Percentiles rank a stretch among this genome's conserved stretches.
phyloP scores from a whole-genome alignment of 164 flowering plant species.

The Paratinospora sagittata region DNA sequence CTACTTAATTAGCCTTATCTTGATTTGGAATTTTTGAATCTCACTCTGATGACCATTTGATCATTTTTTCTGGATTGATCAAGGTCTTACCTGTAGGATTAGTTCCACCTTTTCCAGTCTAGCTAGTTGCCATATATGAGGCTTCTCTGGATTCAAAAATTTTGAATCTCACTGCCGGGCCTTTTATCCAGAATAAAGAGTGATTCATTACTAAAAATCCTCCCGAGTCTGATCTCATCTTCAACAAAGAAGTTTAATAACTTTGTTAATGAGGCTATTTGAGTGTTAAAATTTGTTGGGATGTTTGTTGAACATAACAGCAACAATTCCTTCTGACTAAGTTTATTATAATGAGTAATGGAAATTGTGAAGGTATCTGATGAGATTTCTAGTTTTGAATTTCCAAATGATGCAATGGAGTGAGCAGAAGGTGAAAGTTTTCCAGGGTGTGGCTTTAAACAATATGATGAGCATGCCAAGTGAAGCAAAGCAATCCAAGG shows the following conservation, averaged over 20 bases:
- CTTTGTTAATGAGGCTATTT: neutral
- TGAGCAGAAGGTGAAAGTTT: neutral
- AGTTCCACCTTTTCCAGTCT: no score
- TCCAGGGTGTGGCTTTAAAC: no score
- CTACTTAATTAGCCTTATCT: neutral
- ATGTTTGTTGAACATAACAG: neutral
- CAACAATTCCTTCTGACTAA: neutral
- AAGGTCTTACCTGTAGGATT: no score
- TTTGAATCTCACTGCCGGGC: no score
- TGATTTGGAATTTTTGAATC: neutral
- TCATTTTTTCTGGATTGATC: no score
- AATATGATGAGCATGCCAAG: no score
- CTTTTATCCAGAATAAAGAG: neutral
- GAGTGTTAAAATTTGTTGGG: neutral
- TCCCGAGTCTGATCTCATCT: neutral
- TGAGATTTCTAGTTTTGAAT: neutral
- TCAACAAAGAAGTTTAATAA: neutral
- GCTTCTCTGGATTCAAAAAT: no score
- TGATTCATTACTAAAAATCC: neutral
- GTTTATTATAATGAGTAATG: neutral
- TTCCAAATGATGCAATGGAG: neutral
- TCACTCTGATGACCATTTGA: no score
- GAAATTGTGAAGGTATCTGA: neutral
- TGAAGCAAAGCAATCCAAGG: no score
- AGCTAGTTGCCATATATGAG: no score